Conservation (phyloP, 805 yeast species). For the Metschnikowia hibisci region DNA sequence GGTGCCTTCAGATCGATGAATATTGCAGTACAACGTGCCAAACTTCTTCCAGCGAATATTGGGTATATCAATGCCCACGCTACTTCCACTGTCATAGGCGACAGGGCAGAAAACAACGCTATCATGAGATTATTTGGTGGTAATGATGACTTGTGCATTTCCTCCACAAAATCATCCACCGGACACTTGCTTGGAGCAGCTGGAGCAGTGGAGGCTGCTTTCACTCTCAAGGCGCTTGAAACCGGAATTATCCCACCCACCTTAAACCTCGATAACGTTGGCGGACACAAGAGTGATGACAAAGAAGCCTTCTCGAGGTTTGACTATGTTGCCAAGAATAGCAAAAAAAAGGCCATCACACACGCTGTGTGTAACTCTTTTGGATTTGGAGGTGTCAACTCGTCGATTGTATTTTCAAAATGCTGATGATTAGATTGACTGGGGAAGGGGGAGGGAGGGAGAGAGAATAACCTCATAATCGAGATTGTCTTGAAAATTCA, state of each 20-base stretch:
- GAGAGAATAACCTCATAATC: no score
- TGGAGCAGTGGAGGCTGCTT: constrained; percentile 88
- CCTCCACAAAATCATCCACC: constrained; percentile 86
- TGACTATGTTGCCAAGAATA: constrained; percentile 54
- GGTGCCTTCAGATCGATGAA: constrained; percentile 86
- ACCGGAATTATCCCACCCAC: constrained; percentile 72
- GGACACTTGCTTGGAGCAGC: constrained; percentile 97
- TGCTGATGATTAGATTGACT: background rate
- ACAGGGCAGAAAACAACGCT: constrained; percentile 80
- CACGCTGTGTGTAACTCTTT: constrained; percentile 84
- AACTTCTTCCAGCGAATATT: constrained; percentile 44
- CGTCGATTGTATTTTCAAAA: constrained; percentile 54
- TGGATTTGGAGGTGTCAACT: constrained; percentile 97
- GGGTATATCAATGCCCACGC: constrained; percentile 95
- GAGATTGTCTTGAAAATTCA: background rate
- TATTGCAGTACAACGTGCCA: constrained; percentile 59
- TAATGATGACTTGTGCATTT: constrained; percentile 45
- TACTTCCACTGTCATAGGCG: constrained; percentile 88
- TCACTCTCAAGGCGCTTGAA: constrained; percentile 64
- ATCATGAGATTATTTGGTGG: constrained; percentile 49
- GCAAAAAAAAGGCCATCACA: constrained; percentile 38
- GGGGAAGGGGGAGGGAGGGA: no score
- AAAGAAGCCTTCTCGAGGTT: constrained; percentile 40
- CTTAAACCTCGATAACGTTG: constrained; percentile 57
- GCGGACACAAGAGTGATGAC: constrained; percentile 46